Base-by-base conservation (phyloP, 805 yeast species). In the Spathaspora gorwiae region DNA sequence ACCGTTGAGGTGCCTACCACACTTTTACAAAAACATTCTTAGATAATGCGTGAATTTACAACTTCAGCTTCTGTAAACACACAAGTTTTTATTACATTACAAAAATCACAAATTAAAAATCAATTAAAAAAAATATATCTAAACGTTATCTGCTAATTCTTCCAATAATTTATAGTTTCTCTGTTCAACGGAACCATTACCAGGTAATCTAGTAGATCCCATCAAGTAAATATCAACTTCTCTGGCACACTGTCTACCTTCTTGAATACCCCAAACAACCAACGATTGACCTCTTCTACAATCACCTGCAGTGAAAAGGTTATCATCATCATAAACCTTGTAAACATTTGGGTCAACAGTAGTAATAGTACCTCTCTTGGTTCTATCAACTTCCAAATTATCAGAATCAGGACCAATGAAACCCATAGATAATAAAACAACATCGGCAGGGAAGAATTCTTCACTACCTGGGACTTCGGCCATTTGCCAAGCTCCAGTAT, bases 191-290 rank as follows among this genome's bases (percentile, higher is more conserved):
- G 96, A 84, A 45, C 98, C 98, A 62, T 87, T 87, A 37, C 96
- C 96, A 49, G 99, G 98, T 58, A 94, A 77, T 60, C 86, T 78
- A 15, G 96, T 78, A 51, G 78, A 68, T 26, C 92, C 90, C 81
- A 83, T 81, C 64, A 92, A 75, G 65, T 66, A 86, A 55, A 73
- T 65, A 62, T 92, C 99, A 51, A 92, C 95, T 56, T 88, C 90
- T 54, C 96, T 79, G 33, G 99, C 99, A 80, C 97, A 90, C 70
- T 92, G 97, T 75, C 98, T 84, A 54, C 99, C 99, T 72, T 92
- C 99, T 72, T 94, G 98, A 56, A 92, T 92, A 72, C 98, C 99
- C 98, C 98, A 94, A 45, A 92, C 99, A 65, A 92, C 92, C 66
- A 92, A 79, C 2, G 97, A 88, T 75, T 92, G 99, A 27, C 99